phyloP scores from a whole-genome alignment of 2,329 filamentous ascomycete genomes.

The Pseudofabraea citricarpa region DNA sequence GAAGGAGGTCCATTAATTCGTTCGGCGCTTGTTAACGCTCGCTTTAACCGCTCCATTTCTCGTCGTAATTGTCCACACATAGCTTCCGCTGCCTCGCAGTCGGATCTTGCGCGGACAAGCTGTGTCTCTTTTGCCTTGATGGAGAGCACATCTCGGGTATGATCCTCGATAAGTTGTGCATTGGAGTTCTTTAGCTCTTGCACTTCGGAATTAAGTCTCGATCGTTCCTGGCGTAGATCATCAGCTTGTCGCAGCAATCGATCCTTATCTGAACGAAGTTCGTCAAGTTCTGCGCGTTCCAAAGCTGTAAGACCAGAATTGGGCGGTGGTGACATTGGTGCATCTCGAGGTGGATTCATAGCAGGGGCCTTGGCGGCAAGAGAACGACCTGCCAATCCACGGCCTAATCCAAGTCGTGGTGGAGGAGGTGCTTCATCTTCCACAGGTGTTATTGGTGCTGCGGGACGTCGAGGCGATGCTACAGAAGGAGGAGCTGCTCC shows the following conservation, averaged over 20 bases:
- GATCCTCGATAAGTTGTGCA: constrained; percentile 92
- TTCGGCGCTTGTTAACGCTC: constrained; percentile 65
- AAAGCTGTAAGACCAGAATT: constrained; percentile 65
- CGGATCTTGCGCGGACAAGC: constrained; percentile 82
- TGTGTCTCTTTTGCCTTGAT: constrained; percentile 99
- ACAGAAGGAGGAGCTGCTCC: constrained; percentile 28
- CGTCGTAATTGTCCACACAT: constrained; percentile 78
- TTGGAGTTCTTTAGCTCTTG: constrained; percentile 96
- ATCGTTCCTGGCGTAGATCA: constrained; percentile 76
- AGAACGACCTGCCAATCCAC: constrained; percentile 80
- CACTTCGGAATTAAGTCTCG: constrained; percentile 78
- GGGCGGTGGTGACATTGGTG: constrained; percentile 52
- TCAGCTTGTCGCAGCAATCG: constrained; percentile 70
- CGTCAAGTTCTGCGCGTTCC: constrained; percentile 91
- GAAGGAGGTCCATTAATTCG: constrained; percentile 35
- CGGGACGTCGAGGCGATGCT: constrained; percentile 43
- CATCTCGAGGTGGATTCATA: constrained; percentile 42
- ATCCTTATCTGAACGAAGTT: constrained; percentile 80
- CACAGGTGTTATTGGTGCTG: constrained; percentile 42
- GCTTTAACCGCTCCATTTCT: constrained; percentile 90
- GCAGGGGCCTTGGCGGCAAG: constrained; percentile 67
- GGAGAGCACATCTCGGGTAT: constrained; percentile 89
- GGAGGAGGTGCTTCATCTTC: constrained; percentile 30
- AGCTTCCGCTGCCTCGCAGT: constrained; percentile 84
- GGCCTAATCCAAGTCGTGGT: constrained; percentile 30